Conservation (phyloP, 164 flowering plant genomes). For the Kingdonia uniflora region DNA sequence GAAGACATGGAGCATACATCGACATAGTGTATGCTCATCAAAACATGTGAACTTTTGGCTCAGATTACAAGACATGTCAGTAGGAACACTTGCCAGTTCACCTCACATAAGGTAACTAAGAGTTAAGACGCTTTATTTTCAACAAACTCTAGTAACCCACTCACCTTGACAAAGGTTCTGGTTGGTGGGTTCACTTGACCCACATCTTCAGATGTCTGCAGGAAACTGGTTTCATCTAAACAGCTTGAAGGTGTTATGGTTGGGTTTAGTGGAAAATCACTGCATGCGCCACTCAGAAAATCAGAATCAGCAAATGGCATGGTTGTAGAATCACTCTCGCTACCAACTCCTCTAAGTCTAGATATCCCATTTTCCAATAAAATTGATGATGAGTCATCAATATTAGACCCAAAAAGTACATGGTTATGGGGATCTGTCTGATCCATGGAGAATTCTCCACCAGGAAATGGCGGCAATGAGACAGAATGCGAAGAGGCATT, state of each 20-base stretch:
- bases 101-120: too few species aligned
- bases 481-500: constrained; percentile 33
- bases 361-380: constrained; percentile 65
- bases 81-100: too few species aligned
- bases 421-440: constrained; percentile 60
- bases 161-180: constrained; percentile 87
- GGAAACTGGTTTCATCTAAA: constrained; percentile 68
- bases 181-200: constrained; percentile 54
- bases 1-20: too few species aligned
- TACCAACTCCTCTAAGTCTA: constrained; percentile 39
- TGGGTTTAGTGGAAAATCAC: constrained; percentile 53
- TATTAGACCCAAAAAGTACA: constrained; percentile 78
- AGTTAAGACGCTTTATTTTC: too few species aligned
- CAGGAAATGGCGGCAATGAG: constrained; percentile 83
- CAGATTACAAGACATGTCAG: too few species aligned
- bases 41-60: too few species aligned
- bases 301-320: constrained; percentile 48
- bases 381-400: constrained; percentile 67
- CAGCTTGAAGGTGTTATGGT: constrained; percentile 56
- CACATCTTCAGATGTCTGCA: constrained; percentile 68
- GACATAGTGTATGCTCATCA: too few species aligned
- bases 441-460: constrained; percentile 60
- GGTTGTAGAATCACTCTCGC: constrained; percentile 46
- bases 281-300: constrained; percentile 39
- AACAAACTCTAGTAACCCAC: not conserved